A percentile compares a stretch with the other conserved stretches of the same genome.
Conservation (phyloP, 2,329 filamentous ascomycete species). For the Verticillium nubilum region DNA sequence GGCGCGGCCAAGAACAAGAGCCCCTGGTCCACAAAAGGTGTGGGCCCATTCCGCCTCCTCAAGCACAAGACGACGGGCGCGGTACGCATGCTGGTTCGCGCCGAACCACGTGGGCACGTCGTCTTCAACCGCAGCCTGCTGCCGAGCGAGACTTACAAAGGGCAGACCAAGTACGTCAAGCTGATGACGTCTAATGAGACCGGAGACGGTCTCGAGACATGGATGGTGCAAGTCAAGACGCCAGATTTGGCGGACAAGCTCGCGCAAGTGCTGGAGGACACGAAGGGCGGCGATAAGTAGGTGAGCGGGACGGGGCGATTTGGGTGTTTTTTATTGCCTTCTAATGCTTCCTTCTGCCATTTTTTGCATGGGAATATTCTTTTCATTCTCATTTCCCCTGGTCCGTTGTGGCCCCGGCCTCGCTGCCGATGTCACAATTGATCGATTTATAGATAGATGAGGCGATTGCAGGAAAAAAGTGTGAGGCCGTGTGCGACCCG, state of each 20-base stretch:
- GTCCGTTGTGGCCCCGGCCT: background rate
- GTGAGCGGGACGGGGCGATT: background rate
- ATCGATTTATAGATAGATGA: background rate
- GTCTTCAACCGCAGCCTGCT: constrained; percentile 66
- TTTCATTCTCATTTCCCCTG: background rate
- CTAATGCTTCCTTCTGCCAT: background rate
- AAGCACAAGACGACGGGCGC: constrained; percentile 65
- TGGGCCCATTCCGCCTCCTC: constrained; percentile 67
- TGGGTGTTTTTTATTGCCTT: background rate
- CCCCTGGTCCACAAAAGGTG: constrained; percentile 64
- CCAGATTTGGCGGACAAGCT: constrained; percentile 40
- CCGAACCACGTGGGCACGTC: constrained; percentile 69
- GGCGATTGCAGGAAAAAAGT: background rate
- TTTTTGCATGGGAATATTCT: background rate
- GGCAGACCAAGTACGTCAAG: constrained; percentile 55
- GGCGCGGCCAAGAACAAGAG: constrained; percentile 43
- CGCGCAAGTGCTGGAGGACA: constrained; percentile 19
- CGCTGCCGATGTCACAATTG: background rate
- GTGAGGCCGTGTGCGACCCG: background rate
- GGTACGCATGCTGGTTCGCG: constrained; percentile 64
- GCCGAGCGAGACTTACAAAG: constrained; percentile 56
- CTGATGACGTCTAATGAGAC: constrained; percentile 51
- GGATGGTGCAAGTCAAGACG: constrained; percentile 68
- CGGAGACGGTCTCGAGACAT: constrained; percentile 59
- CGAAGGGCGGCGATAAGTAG: constrained; percentile 50